These are phyloP conservation scores for Botrytis medusae DNA, from an alignment of 2,329 filamentous ascomycete genomes.

Conservation along the genomic window DNA sequence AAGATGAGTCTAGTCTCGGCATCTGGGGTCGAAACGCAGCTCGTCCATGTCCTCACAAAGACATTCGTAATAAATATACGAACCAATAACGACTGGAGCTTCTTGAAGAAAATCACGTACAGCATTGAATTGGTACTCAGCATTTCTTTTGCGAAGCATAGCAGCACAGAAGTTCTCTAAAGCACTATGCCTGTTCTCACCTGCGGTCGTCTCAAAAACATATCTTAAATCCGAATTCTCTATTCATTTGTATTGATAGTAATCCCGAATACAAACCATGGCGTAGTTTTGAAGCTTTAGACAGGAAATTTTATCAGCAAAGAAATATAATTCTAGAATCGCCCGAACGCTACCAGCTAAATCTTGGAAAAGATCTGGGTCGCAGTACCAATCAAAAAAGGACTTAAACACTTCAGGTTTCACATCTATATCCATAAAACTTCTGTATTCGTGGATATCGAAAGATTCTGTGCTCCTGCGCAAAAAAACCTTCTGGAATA, in stretches of 20 bases:
- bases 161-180: background rate
- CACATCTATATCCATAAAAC: background rate
- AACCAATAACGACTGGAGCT: background rate
- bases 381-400: background rate
- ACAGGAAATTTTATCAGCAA: background rate
- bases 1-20: background rate
- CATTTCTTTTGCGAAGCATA: background rate
- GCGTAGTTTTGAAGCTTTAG: conserved; percentile 2
- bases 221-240: background rate
- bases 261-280: background rate
- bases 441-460: background rate
- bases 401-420: background rate
- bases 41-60: background rate
- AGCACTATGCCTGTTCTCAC: background rate
- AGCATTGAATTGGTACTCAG: no score
- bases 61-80: background rate
- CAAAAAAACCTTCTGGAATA: background rate
- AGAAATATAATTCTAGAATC: background rate
- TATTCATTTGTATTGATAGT: background rate
- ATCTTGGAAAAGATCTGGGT: background rate
- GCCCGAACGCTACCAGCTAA: background rate
- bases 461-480: background rate
- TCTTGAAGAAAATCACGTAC: background rate
- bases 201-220: background rate
- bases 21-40: background rate